Base-by-base conservation (phyloP, 225 moss, liverwort and hornwort genomes). In the Pseudisothecium myosuroides region DNA sequence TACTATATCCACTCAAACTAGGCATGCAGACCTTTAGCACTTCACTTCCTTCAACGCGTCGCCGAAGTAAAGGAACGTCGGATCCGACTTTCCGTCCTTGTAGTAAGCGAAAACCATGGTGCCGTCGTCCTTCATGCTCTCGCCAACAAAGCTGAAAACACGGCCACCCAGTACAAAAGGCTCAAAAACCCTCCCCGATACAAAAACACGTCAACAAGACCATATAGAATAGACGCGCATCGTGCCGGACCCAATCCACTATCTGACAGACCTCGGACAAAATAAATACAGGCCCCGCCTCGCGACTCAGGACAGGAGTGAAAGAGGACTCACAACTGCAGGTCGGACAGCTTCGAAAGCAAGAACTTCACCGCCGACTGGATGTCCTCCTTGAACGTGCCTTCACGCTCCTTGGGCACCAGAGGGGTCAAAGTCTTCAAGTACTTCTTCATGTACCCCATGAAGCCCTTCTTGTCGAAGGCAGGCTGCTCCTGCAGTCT, bases 401-500 rank as follows among this genome's bases (percentile, higher is more conserved):
- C 93, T 61, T 93, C 86, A n/a, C 96, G 92, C 12, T 93, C 98
- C 58, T 85, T 93, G 2, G 95, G 83, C 78, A 98, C 87, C 88
- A 90, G 47, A 10, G 94, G 91, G 20, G 94, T 92, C 89, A 98
- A 62, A 11, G 52, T 84, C 95, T 96, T 96, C 90, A 98, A 82
- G 85, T 94, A 98, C 91, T 93, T 97, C 92, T 98, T 98, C 34
- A 98, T 91, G 80, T 92, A 85, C 2, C 13, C 93, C 88, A 98
- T 76, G 77, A 98, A 95, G 0, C 89, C 93, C 93, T 97, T 98
- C 93, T 98, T 98, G 85, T 96, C 96, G 39, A 94, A 98, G 12
- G 97, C 3, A 17, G 96, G 95, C 93, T 98, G 98, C 88, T 98
- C 98, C 96, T 97, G 98, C 56, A 98, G 94, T 90, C 98, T 93